A percentile compares a stretch with the other conserved stretches of the same genome.
phyloP scores from a whole-genome alignment of 345 rosid genomes.

The Brassica nigra region DNA sequence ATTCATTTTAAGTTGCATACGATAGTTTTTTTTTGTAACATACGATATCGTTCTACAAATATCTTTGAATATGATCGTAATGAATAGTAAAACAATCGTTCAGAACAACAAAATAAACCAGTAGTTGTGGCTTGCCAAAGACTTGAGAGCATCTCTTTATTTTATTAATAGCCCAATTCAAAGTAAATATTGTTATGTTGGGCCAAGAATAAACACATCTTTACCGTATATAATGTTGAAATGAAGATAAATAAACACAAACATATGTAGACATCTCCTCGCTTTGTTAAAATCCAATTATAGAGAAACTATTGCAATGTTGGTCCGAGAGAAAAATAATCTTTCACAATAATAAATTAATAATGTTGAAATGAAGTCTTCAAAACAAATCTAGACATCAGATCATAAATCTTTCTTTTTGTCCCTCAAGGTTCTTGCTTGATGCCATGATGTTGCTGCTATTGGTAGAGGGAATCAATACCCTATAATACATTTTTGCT shows the following conservation, averaged over 20 bases:
- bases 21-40: too few species aligned
- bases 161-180: not conserved
- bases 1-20: conserved; percentile 4
- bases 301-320: not conserved
- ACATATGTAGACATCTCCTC: not conserved
- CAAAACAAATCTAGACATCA: conserved; percentile 37
- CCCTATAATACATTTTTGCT: not conserved
- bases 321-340: not conserved
- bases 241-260: not conserved
- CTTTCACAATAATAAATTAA: not conserved
- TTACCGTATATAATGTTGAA: not conserved
- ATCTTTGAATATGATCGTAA: not conserved
- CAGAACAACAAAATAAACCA: not conserved
- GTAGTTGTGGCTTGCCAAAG: conserved; percentile 1
- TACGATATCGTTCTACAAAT: conserved; percentile 4
- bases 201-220: not conserved
- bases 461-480: conserved; percentile 36
- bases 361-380: conserved; percentile 10
- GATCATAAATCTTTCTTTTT: conserved; percentile 34
- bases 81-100: not conserved
- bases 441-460: conserved; percentile 30
- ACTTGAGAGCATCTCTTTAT: not conserved
- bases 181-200: not conserved
- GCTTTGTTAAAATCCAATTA: not conserved
- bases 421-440: conserved; percentile 41